Evolutionary conservation across 176 grass and related monocot genomes (phyloP), one percentile per base, ranked within the genome.

Genomic region (Avena atlantica): DNA sequence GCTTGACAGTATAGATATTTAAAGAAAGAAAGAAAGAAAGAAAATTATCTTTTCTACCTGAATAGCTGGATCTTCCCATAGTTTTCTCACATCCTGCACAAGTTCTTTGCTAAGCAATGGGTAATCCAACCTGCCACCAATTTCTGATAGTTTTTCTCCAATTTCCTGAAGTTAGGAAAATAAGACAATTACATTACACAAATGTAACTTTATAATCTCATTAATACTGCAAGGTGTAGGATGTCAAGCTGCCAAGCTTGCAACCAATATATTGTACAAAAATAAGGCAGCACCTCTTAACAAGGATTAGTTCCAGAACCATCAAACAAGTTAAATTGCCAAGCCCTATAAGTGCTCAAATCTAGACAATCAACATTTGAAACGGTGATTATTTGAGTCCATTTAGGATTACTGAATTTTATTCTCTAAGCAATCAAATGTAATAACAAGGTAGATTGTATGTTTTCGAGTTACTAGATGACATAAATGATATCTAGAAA

Each of bases 61-160:
- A 94, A 99, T 94, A 68, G 92, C 94, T 88, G 90, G 75, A 89
- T 99, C 94, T 89, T 94, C 85, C 93, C 92, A 98, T 84, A 96
- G 31, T 86, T 83, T 91, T 59, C 58, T 90, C 24, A 99, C 75
- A 83, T 90, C 90, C 14, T 91, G 72, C 49, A 90, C 80, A 76
- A 91, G 83, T 87, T 99, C 90, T 69, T 96, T 93, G 79, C 70
- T 93, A 53, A 99, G 83, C 13, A 85, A 89, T 75, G 94, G 92
- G 83, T 96, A 95, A 82, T 93, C 89, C 80, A 94, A 88, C 78
- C 68, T 90, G 80, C 80, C 88, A 73, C 89, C 90, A 21, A 94
- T 89, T 80, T 95, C 92, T 85, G 92, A 98, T 29, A 98, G 79
- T 83, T 86, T 94, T 91, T 96, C 93, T 78, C 93, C 96, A 79